Evolutionary conservation across 2,329 filamentous ascomycete species (phyloP).

Genomic region (Fusarium tupiense): DNA sequence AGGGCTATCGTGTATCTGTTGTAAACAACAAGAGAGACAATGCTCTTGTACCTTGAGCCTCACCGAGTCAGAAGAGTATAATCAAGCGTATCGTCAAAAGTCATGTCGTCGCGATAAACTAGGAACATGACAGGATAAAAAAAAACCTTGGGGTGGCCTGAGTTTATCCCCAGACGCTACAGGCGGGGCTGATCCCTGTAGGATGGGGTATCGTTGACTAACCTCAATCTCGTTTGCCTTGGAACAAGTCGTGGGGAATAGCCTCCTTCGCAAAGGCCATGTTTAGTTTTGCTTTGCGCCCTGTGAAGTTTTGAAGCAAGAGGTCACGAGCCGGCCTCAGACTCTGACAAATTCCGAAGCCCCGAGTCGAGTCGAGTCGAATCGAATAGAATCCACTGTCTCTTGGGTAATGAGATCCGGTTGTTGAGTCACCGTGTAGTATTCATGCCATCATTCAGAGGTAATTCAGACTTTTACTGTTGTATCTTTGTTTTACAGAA

Average conservation of each 20-base stretch:
- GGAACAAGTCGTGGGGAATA: constrained; percentile 32
- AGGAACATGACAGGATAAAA: constrained; percentile 15
- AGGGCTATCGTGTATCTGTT: not conserved
- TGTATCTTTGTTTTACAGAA: not conserved
- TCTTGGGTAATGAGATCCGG: constrained; percentile 11
- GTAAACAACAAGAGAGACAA: not conserved
- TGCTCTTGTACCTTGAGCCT: not conserved
- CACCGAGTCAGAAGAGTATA: constrained; percentile 8
- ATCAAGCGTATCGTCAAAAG: not conserved
- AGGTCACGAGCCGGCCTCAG: constrained; percentile 16
- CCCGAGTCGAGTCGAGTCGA: not conserved
- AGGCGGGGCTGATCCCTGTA: constrained; percentile 8
- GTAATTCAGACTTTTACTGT: not conserved
- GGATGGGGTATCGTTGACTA: constrained; percentile 33
- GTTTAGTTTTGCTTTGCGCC: constrained; percentile 22
- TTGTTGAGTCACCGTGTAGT: constrained; percentile 3
- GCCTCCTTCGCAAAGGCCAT: constrained; percentile 15
- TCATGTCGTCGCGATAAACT: constrained; percentile 18
- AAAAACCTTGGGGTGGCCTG: constrained; percentile 29
- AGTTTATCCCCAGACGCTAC: constrained; percentile 34
- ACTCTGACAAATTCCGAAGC: constrained; percentile 3
- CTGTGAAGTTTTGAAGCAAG: constrained; percentile 26
- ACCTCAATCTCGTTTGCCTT: constrained; percentile 40
- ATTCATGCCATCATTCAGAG: constrained; percentile 10
- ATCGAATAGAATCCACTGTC: not conserved